Conservation (phyloP, 306 rosid species). For the Medicago lupulina region DNA sequence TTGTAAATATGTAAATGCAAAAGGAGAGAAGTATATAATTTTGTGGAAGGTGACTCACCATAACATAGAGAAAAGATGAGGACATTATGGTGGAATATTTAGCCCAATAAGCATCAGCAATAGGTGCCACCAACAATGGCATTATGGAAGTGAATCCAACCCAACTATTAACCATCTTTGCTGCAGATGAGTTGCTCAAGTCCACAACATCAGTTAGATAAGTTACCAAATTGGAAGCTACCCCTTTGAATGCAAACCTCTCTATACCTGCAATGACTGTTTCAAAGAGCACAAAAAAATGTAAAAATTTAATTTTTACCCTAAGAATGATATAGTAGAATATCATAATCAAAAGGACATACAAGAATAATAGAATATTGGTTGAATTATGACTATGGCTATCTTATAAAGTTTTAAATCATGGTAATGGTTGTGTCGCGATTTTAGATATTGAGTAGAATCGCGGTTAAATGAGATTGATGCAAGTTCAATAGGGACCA, state of each 20-base stretch:
- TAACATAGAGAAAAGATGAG: constrained; percentile 72
- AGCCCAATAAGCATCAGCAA: constrained; percentile 84
- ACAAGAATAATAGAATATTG: constrained; percentile 5
- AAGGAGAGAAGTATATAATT: not conserved
- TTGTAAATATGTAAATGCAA: not conserved
- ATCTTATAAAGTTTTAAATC: not conserved
- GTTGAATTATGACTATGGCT: constrained; percentile 12
- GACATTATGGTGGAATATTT: constrained; percentile 72
- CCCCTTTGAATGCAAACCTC: constrained; percentile 94
- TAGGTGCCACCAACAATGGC: constrained; percentile 85
- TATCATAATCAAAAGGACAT: not conserved
- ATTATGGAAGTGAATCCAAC: constrained; percentile 86
- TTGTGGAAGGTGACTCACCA: constrained; percentile 61
- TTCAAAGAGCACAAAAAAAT: constrained; percentile 26
- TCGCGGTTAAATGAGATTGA: not conserved
- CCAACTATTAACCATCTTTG: constrained; percentile 86
- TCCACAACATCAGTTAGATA: constrained; percentile 83
- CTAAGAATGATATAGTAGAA: not conserved
- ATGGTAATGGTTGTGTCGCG: not conserved
- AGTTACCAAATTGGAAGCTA: constrained; percentile 80
- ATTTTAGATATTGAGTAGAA: not conserved
- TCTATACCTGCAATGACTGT: constrained; percentile 87
- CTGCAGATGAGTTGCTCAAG: constrained; percentile 90
- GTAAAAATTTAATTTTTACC: not conserved
- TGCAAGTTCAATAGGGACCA: not conserved